These are phyloP conservation scores for Ammopiptanthus mongolicus DNA, from an alignment of 306 rosid genomes.

Conservation along the genomic window DNA sequence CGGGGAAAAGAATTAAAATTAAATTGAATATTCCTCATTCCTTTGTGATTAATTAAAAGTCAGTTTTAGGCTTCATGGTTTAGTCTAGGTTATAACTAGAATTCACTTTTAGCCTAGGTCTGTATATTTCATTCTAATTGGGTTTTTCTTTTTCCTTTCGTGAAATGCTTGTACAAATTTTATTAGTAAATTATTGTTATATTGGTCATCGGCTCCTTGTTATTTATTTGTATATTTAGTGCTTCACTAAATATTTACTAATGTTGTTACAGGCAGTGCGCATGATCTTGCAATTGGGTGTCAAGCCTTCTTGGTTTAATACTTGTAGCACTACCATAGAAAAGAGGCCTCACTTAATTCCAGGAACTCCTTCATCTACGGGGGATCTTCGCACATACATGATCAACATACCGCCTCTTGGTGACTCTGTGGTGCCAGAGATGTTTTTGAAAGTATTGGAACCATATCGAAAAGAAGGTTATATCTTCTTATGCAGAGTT, in stretches of 20 bases:
- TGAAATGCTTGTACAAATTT: neutral
- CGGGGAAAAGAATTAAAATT: neutral
- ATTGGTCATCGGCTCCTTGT: neutral
- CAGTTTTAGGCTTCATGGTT: constrained; percentile 4
- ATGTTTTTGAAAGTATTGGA: constrained; percentile 88
- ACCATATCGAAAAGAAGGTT: constrained; percentile 92
- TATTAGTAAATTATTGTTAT: neutral
- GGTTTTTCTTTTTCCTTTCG: neutral
- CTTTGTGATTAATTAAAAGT: neutral
- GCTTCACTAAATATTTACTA: constrained; percentile 12
- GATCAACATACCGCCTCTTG: constrained; percentile 66
- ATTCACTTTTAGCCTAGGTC: neutral
- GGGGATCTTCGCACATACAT: constrained; percentile 87
- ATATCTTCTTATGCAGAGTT: constrained; percentile 21
- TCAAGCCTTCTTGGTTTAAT: constrained; percentile 94
- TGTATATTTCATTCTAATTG: neutral
- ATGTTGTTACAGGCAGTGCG: constrained; percentile 67
- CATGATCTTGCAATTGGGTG: constrained; percentile 93
- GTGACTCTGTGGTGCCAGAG: constrained; percentile 92
- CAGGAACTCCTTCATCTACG: constrained; percentile 58
- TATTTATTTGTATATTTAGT: neutral
- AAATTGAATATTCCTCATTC: neutral
- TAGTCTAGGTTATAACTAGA: neutral
- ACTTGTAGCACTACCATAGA: constrained; percentile 66
- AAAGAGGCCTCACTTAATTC: constrained; percentile 74